A percentile compares a stretch with the other conserved stretches of the same genome.
Evolutionary conservation across 768 basidiomycete species (phyloP).

Genomic region (Nidularia pulvinata): DNA sequence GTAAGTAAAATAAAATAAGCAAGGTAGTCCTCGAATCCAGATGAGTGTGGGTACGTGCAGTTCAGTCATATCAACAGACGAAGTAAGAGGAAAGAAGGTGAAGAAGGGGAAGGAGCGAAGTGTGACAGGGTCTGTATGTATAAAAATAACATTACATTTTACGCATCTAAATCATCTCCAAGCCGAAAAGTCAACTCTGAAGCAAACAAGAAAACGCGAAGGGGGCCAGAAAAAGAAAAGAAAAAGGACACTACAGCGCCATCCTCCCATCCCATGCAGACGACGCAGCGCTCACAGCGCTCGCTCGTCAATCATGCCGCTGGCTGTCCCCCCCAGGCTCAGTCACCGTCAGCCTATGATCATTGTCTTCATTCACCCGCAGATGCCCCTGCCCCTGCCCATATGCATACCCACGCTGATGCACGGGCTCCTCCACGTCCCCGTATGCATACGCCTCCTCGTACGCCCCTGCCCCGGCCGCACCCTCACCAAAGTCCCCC

Average conservation of each 20-base stretch:
- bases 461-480: slow-evolving; percentile 1
- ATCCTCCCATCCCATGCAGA: slow-evolving; percentile 35
- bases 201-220: too few relatives aligned
- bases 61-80: background rate
- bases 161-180: too few relatives aligned
- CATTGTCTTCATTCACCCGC: slow-evolving; percentile 18
- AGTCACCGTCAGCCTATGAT: slow-evolving; percentile 10
- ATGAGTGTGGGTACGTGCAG: background rate
- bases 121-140: too few relatives aligned
- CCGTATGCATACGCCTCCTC: background rate
- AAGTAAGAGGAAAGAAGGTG: background rate
- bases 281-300: slow-evolving; percentile 5
- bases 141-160: too few relatives aligned
- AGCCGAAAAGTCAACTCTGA: too few relatives aligned
- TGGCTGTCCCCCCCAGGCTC: slow-evolving; percentile 2
- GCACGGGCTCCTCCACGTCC: slow-evolving; percentile 1
- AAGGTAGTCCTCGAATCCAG: slow-evolving; percentile 5
- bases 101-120: too few relatives aligned
- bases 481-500: slow-evolving; percentile 3
- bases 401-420: background rate
- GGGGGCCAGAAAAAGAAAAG: too few relatives aligned
- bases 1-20: slow-evolving; percentile 18
- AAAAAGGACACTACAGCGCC: slow-evolving; percentile 32
- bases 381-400: slow-evolving; percentile 10
- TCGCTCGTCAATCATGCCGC: slow-evolving; percentile 20